A percentile compares a stretch with the other conserved stretches of the same genome.
phyloP scores from a whole-genome alignment of 306 rosid species.

The Trifolium fragiferum region DNA sequence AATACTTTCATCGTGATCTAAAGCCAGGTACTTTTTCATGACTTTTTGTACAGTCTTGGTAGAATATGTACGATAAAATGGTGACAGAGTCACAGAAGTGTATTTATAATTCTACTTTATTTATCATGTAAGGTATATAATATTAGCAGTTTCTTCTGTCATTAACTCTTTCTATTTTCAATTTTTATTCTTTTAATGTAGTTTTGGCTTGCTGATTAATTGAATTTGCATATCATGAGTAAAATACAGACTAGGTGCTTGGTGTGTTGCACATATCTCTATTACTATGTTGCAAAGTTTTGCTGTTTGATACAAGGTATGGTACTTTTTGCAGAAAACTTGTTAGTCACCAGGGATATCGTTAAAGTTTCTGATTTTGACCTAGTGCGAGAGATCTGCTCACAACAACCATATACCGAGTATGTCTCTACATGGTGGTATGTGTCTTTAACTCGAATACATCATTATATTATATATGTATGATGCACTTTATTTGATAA shows the following conservation, averaged over 20 bases:
- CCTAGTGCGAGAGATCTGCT: constrained; percentile 86
- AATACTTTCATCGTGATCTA: constrained; percentile 97
- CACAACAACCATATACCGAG: constrained; percentile 92
- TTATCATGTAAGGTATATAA: constrained; percentile 6
- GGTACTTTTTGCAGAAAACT: constrained; percentile 68
- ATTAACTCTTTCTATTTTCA: not conserved
- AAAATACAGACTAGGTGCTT: constrained; percentile 17
- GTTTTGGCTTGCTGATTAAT: constrained; percentile 23
- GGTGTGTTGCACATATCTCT: constrained; percentile 16
- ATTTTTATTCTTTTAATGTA: not conserved
- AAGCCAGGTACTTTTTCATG: constrained; percentile 76
- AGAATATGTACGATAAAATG: constrained; percentile 26
- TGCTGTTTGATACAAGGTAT: constrained; percentile 17
- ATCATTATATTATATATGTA: constrained; percentile 1
- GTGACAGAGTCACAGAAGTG: not conserved
- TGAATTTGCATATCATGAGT: constrained; percentile 18
- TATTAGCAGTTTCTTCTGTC: constrained; percentile 13
- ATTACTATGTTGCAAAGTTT: constrained; percentile 24
- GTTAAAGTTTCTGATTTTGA: constrained; percentile 97
- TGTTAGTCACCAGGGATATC: constrained; percentile 74
- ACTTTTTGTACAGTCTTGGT: constrained; percentile 17
- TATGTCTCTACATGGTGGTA: constrained; percentile 98
- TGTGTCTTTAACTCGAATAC: constrained; percentile 42
- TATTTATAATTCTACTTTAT: not conserved
- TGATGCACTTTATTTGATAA: constrained; percentile 18